phyloP scores from a whole-genome alignment of 192 early-diverging fungal species.

The Rhizophagus clarus region DNA sequence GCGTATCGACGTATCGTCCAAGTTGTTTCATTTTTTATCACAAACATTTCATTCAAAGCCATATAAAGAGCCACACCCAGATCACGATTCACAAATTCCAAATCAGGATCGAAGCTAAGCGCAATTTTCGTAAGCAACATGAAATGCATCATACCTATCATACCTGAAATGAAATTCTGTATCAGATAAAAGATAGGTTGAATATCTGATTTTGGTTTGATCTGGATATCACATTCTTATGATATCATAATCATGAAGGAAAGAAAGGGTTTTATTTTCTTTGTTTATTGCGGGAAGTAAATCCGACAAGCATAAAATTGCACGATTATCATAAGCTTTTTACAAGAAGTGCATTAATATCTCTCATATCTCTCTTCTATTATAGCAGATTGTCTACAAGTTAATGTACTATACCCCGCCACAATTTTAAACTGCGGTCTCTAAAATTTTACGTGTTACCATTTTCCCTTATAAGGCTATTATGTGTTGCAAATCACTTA shows the following conservation, averaged over 20 bases:
- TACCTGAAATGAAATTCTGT: background rate
- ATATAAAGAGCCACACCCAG: background rate
- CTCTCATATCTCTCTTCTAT: background rate
- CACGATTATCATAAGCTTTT: conserved; percentile 25
- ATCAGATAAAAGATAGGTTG: background rate
- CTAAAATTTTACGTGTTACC: no score
- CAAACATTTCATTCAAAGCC: background rate
- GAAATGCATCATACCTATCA: background rate
- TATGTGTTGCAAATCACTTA: no score
- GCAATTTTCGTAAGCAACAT: background rate
- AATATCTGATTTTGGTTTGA: background rate
- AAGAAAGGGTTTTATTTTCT: background rate
- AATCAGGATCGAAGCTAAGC: background rate
- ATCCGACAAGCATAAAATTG: conserved; percentile 22
- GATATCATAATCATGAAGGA: conserved; percentile 9
- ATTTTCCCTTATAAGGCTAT: no score
- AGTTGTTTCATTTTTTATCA: background rate
- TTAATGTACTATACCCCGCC: background rate
- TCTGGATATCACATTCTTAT: conserved; percentile 3
- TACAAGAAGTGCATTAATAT: background rate
- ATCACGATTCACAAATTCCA: background rate
- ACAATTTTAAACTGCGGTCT: background rate
- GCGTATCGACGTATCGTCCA: no score
- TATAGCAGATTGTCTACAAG: background rate
- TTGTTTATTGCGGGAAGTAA: conserved; percentile 1